phyloP scores from a whole-genome alignment of 768 basidiomycete species.

The Russula foetens region DNA sequence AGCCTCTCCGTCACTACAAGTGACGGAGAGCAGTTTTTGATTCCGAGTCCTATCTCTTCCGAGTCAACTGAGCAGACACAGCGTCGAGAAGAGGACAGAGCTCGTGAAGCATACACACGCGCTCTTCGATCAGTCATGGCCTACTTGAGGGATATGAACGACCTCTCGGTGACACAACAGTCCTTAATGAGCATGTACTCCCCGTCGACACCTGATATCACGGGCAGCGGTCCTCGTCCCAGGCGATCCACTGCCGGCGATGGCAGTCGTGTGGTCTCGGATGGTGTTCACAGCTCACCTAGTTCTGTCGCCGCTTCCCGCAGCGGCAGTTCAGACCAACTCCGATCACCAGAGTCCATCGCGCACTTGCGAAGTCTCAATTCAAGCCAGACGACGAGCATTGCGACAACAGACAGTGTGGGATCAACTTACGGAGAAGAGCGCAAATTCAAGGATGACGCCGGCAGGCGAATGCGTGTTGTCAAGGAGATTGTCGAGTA shows the following conservation, averaged over 20 bases:
- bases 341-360: slow-evolving; percentile 61
- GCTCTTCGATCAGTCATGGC: slow-evolving; percentile 91
- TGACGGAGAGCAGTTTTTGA: slow-evolving; percentile 25
- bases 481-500: slow-evolving; percentile 89
- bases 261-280: slow-evolving; percentile 44
- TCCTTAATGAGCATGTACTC: slow-evolving; percentile 54
- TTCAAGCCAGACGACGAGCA: slow-evolving; percentile 59
- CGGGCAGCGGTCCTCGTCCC: slow-evolving; percentile 34
- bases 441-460: slow-evolving; percentile 89
- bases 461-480: slow-evolving; percentile 71
- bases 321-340: slow-evolving; percentile 41
- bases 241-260: slow-evolving; percentile 66
- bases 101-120: slow-evolving; percentile 62
- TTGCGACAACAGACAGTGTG: slow-evolving; percentile 66
- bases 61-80: slow-evolving; percentile 38
- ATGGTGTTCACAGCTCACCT: slow-evolving; percentile 34
- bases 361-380: slow-evolving; percentile 50
- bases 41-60: slow-evolving; percentile 39
- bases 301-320: slow-evolving; percentile 31
- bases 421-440: slow-evolving; percentile 56
- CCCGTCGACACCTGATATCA: slow-evolving; percentile 37
- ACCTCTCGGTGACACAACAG: slow-evolving; percentile 65
- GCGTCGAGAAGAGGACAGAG: slow-evolving; percentile 63
- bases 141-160: slow-evolving; percentile 93
- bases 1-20: slow-evolving; percentile 34